Percentiles rank a stretch among this genome's conserved stretches.
These are phyloP conservation scores for Fusarium napiforme DNA, from an alignment of 2,329 filamentous ascomycete species.

Conservation along the genomic window DNA sequence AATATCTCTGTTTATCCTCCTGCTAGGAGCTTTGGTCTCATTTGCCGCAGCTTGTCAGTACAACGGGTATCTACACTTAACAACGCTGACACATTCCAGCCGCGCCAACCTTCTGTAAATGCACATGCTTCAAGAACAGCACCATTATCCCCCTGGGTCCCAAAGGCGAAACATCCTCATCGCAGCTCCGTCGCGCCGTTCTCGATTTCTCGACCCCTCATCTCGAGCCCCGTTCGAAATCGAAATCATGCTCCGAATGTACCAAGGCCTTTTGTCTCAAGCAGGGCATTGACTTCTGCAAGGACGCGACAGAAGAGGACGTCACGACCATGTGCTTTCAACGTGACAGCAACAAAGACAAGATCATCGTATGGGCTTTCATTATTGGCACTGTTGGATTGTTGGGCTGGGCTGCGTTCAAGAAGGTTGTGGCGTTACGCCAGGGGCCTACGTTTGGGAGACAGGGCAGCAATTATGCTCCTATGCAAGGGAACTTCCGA, in stretches of 20 bases:
- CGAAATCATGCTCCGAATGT: constrained; percentile 67
- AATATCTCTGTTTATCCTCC: constrained; percentile 50
- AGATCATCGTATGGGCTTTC: constrained; percentile 73
- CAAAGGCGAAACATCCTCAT: constrained; percentile 45
- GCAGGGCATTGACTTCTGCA: constrained; percentile 71
- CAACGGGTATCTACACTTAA: neutral
- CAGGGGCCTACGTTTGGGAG: constrained; percentile 47
- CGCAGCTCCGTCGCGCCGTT: constrained; percentile 39
- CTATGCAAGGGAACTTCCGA: constrained; percentile 43
- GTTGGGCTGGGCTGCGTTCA: constrained; percentile 68
- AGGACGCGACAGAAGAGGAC: constrained; percentile 69
- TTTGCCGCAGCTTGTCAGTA: constrained; percentile 58
- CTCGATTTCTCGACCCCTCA: constrained; percentile 28
- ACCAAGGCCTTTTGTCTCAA: constrained; percentile 72
- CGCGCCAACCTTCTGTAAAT: constrained; percentile 75
- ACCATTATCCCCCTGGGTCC: constrained; percentile 72
- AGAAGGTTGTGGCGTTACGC: constrained; percentile 58
- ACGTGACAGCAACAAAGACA: constrained; percentile 74
- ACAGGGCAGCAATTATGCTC: constrained; percentile 46
- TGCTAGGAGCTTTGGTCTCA: constrained; percentile 51
- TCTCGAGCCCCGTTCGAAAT: constrained; percentile 50
- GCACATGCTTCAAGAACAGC: constrained; percentile 76
- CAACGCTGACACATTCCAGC: constrained; percentile 54
- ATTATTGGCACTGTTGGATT: constrained; percentile 68
- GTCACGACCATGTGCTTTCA: constrained; percentile 73